Evolutionary conservation across 257 asterid species (phyloP).

Genomic region (Phtheirospermum japonicum): DNA sequence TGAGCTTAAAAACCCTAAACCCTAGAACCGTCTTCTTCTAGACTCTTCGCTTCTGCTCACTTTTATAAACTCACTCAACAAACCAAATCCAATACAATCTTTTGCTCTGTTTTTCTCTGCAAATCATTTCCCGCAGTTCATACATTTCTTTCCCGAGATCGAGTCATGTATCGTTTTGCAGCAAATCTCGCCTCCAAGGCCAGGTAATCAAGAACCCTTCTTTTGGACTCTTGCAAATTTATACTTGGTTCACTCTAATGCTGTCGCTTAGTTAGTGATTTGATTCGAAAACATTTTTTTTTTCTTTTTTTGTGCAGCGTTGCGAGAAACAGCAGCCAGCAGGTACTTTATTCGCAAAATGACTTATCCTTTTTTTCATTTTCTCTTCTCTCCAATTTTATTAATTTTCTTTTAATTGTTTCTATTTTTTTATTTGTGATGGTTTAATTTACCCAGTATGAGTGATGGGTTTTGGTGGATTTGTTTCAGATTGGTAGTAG

Average conservation of each 20-base stretch:
- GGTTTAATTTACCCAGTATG: neutral
- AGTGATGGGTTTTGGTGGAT: constrained; percentile 23
- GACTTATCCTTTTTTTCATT: neutral
- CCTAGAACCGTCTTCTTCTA: constrained; percentile 51
- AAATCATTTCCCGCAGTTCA: neutral
- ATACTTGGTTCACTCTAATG: neutral
- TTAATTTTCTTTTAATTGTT: neutral
- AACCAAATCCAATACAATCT: neutral
- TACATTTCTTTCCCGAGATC: neutral
- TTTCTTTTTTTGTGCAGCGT: constrained; percentile 40
- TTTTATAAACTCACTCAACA: constrained; percentile 16
- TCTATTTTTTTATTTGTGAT: neutral
- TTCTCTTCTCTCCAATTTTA: neutral
- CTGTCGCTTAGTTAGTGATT: constrained; percentile 8
- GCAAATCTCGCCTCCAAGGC: constrained; percentile 82
- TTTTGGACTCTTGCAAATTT: neutral
- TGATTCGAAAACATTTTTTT: constrained; percentile 2
- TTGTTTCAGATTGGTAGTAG: constrained; percentile 56
- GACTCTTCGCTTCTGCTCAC: constrained; percentile 53
- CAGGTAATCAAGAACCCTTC: constrained; percentile 34
- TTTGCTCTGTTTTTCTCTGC: neutral
- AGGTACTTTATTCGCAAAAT: constrained; percentile 34
- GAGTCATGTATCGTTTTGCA: constrained; percentile 71
- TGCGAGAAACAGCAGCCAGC: constrained; percentile 56
- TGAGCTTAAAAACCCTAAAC: constrained; percentile 41